Base-by-base conservation (phyloP, 225 moss, liverwort and hornwort species). In the Polytrichum formosum region DNA sequence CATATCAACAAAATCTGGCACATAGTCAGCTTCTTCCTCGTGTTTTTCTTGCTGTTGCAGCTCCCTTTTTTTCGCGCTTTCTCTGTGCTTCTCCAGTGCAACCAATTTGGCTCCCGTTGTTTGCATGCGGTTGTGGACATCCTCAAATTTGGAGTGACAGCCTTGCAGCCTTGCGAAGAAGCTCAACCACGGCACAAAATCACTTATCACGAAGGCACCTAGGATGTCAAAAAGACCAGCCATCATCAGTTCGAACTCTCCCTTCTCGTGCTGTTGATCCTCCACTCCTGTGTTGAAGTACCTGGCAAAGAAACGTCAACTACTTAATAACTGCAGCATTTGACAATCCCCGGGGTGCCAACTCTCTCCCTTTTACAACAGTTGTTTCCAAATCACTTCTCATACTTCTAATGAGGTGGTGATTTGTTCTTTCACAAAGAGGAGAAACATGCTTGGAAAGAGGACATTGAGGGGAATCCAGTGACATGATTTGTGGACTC, bases 151-250 rank as follows among this genome's bases (percentile, higher is more conserved):
- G 18, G 58, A 61, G 26, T 79, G 63, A 4, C 60, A 71, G 2
- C 85, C 77, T 21, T 20, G 72, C 69, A 85, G 17, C 66, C 68
- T 79, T 25, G 79, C 74, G 4, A 82, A 72, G 64, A 82, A 67
- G 66, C 71, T 66, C 65, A 94, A 68, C 61, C 63, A 79, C 1
- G 88, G 94, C 19, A 91, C 74, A 75, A 80, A 90, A 74, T 94
- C 93, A 59, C 81, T 83, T 13, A 88, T 35, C 61, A 83, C 83
- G 58, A 87, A 71, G 35, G 62, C 28, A 26, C 82, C 70, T 30
- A 54, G 67, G 2, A 76, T 73, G 22, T 33, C 56, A n/a, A 82
- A 1, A 4, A 62, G 7, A 19, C 64, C 61, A 6, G 55, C 68
- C 1, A 77, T 68, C 53, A 79, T 10, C 72, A 76, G 69, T 63